Base-by-base conservation (phyloP, 2,329 filamentous ascomycete species). In the Dactylonectria macrodidyma region DNA sequence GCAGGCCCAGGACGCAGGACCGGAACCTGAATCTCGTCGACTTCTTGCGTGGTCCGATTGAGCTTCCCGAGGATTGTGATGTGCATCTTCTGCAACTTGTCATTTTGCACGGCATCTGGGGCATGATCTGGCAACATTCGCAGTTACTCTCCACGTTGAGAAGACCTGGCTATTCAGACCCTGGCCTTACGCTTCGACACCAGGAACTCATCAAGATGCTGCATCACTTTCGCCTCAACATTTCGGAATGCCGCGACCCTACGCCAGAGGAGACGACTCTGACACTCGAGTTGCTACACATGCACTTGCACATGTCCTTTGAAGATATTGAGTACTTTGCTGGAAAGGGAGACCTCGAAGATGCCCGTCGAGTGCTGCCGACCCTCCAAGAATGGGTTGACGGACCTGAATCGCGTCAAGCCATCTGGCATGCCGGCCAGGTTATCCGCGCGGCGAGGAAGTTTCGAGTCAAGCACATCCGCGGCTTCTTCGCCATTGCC, bases 281-380 rank as follows among this genome's bases (percentile, higher is more conserved):
- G 5, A 16, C 61, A 1, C 57, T 63, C 16, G 67, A 69, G 38
- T 41, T 69, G 4, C 52, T 69, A 9, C 60, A 64, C 60, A 69
- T 69, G 67, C 60, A 69, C 41, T 51, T 69, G 9, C 67, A 69
- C 38, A 65, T 67, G 65, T 60, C 67, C 0, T 54, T 69, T 5
- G 65, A 69, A 26, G 67, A 69, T n/a, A 63, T 67, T 7, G 65
- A 69, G 55, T 62, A 65, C 57, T 69, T 69, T 48, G 67, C 67
- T 7, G 67, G 67, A 1, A 69, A 69, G 24, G 67, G 67, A n/a
- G 60, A 65, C 38, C 46, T 61, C 5, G 62, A 67, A 44, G 67
- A 69, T n/a, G 67, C 67, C 5, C 67, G 67, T 5, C 67, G 61
- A 12, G 67, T 63, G 2, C 34, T 69, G 1, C 67, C 67, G 3